Conservation (phyloP, 176 grass and related monocot species). For the Elaeis guineensis region DNA sequence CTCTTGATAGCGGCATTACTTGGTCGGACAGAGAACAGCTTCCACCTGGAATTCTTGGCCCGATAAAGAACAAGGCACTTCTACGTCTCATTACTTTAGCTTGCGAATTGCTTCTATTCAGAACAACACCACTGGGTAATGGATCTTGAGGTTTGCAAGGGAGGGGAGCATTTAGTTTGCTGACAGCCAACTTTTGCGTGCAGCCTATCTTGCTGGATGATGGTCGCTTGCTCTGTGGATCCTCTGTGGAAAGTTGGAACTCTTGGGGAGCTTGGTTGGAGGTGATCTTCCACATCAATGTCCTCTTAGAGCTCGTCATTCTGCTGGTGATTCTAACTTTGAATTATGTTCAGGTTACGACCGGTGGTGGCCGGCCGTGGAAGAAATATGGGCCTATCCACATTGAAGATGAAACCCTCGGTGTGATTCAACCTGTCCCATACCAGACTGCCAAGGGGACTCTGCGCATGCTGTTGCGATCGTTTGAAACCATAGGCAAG, state of each 20-base stretch:
- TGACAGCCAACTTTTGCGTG: background rate
- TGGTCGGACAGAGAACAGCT: slow-evolving; percentile 86
- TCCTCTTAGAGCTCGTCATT: too few species aligned
- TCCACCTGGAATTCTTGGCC: slow-evolving; percentile 89
- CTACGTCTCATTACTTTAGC: too few species aligned
- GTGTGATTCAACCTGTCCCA: slow-evolving; percentile 92
- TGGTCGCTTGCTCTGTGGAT: slow-evolving; percentile 69
- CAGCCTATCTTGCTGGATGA: slow-evolving; percentile 90
- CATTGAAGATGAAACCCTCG: slow-evolving; percentile 61
- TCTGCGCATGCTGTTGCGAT: slow-evolving; percentile 66
- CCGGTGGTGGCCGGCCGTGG: slow-evolving; percentile 63
- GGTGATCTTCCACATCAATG: slow-evolving; percentile 24
- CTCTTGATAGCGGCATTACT: slow-evolving; percentile 56
- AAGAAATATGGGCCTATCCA: slow-evolving; percentile 79
- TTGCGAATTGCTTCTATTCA: too few species aligned
- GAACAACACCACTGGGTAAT: too few species aligned
- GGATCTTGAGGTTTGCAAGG: too few species aligned
- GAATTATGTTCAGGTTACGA: slow-evolving; percentile 44
- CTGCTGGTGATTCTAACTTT: background rate
- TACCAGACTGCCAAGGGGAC: slow-evolving; percentile 56
- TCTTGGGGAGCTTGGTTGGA: slow-evolving; percentile 98
- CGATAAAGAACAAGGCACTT: slow-evolving; percentile 90
- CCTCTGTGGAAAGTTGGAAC: slow-evolving; percentile 98
- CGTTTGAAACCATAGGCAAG: slow-evolving; percentile 46
- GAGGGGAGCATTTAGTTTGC: too few species aligned